Conservation (phyloP, 2,329 filamentous ascomycete genomes). For the Pseudogymnoascus sp. region DNA sequence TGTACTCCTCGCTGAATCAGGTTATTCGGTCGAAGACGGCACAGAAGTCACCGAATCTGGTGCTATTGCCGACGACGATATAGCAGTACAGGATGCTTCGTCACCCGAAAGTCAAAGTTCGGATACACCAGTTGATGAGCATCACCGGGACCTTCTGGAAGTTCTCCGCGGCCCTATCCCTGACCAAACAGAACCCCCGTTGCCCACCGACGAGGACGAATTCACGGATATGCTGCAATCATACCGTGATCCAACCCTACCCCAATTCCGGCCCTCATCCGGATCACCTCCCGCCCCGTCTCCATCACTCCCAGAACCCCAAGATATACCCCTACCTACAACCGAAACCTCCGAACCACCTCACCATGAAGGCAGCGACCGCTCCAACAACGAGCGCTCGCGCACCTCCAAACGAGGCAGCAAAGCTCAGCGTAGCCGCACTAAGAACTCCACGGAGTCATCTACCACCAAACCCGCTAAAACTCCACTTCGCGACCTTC, state of each 20-base stretch:
- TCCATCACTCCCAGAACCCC: conserved; percentile 18
- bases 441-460: conserved; percentile 18
- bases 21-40: conserved; percentile 20
- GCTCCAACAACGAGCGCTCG: conserved; percentile 17
- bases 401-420: conserved; percentile 9
- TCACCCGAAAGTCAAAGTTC: background rate
- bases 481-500: background rate
- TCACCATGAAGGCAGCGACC: conserved; percentile 19
- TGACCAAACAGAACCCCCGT: conserved; percentile 1
- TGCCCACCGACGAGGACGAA: background rate
- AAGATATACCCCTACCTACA: conserved; percentile 13
- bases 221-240: conserved; percentile 11
- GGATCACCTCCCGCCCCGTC: conserved; percentile 36
- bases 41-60: background rate
- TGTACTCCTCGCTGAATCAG: conserved; percentile 22
- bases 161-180: conserved; percentile 5
- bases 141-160: background rate
- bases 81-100: background rate
- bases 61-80: background rate
- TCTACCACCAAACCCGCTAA: background rate
- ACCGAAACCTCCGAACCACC: conserved; percentile 12
- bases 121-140: background rate
- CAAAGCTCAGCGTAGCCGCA: background rate
- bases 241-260: conserved; percentile 55
- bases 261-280: conserved; percentile 51